Percentiles rank a stretch among this genome's conserved stretches.
phyloP scores from a whole-genome alignment of 2,329 filamentous ascomycete genomes.

The Alternaria panax region DNA sequence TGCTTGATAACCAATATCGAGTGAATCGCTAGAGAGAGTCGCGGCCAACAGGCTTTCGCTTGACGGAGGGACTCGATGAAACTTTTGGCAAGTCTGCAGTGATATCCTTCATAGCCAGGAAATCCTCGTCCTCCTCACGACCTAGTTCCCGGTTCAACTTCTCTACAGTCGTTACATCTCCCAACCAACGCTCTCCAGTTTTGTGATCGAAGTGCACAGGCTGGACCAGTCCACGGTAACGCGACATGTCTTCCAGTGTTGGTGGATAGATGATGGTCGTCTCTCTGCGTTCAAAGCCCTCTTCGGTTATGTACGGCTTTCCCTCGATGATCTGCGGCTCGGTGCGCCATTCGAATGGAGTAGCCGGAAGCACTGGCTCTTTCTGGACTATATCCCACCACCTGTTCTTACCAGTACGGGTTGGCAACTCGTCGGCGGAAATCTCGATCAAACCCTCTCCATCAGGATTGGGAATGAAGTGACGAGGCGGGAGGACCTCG shows the following conservation, averaged over 20 bases:
- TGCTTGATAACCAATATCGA: not conserved
- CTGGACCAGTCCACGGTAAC: conserved; percentile 36
- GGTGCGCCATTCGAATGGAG: conserved; percentile 28
- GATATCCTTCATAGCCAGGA: conserved; percentile 18
- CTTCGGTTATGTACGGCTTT: conserved; percentile 44
- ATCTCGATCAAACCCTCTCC: conserved; percentile 55
- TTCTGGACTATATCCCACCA: conserved; percentile 41
- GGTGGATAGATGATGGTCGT: conserved; percentile 58
- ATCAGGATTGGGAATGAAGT: conserved; percentile 55
- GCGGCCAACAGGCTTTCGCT: conserved; percentile 24
- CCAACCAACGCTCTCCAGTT: conserved; percentile 35
- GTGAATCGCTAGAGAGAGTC: conserved; percentile 6
- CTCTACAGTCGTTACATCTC: conserved; percentile 32
- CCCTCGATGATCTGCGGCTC: conserved; percentile 52
- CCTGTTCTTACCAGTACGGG: conserved; percentile 37
- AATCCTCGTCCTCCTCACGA: conserved; percentile 10
- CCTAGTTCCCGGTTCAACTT: conserved; percentile 23
- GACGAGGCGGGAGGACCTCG: conserved; percentile 61
- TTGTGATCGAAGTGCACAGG: conserved; percentile 43
- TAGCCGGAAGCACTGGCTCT: conserved; percentile 17
- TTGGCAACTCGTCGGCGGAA: conserved; percentile 52
- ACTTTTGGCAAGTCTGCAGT: conserved; percentile 17
- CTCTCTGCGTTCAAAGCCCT: conserved; percentile 54
- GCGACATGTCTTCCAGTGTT: conserved; percentile 46
- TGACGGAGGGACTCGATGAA: conserved; percentile 13